Conservation (phyloP, 495 filamentous ascomycete species). For the Podospora comata region DNA sequence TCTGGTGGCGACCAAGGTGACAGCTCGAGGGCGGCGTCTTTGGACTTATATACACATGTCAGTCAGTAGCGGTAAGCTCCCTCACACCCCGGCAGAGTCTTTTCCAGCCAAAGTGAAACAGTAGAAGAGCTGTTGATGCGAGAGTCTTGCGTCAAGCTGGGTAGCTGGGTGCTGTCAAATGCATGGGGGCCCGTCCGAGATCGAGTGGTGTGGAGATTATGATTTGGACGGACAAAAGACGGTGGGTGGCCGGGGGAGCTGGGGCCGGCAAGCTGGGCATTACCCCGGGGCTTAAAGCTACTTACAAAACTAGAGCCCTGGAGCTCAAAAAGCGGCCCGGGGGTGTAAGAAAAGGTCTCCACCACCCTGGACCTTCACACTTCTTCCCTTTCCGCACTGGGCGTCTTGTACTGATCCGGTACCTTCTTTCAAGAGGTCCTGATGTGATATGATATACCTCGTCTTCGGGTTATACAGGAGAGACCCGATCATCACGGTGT, state of each 20-base stretch:
- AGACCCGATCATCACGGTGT: neutral
- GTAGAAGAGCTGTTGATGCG: neutral
- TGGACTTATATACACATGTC: neutral
- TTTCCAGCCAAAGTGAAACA: neutral
- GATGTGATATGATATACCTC: too few relatives aligned
- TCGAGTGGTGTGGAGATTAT: constrained; percentile 6
- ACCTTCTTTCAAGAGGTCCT: too few relatives aligned
- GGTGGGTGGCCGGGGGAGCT: constrained; percentile 4
- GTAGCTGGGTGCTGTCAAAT: neutral
- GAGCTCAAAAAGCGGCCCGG: neutral
- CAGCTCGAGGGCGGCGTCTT: neutral
- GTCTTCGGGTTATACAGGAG: neutral
- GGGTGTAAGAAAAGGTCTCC: neutral
- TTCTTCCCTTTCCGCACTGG: neutral
- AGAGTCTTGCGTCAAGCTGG: neutral
- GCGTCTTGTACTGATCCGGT: neutral
- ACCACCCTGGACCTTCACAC: neutral
- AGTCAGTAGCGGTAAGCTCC: neutral
- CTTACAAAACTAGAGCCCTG: too few relatives aligned
- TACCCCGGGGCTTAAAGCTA: constrained; percentile 5
- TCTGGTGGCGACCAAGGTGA: neutral
- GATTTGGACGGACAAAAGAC: neutral
- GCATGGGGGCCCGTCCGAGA: neutral
- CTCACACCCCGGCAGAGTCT: neutral
- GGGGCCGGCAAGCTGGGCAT: neutral